phyloP scores from a whole-genome alignment of 495 filamentous ascomycete genomes.

The Neurospora cerealis region DNA sequence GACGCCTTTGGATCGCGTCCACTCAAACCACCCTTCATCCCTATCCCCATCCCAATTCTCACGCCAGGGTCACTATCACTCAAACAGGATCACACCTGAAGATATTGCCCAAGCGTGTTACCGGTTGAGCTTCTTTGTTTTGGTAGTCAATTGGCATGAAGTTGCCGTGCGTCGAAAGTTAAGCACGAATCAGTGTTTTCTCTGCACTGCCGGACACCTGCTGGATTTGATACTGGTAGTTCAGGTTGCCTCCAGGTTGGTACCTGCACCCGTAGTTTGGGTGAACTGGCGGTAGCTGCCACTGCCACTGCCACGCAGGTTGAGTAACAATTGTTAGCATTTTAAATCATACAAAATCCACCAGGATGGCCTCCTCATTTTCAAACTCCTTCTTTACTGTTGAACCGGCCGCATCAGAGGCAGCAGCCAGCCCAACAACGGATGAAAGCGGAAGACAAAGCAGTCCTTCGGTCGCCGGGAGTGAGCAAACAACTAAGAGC shows the following conservation, averaged over 20 bases:
- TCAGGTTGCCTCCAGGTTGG: background rate
- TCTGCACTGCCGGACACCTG: background rate
- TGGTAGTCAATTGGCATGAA: background rate
- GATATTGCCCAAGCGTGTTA: background rate
- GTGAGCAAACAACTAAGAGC: background rate
- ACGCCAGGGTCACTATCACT: background rate
- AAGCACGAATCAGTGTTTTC: background rate
- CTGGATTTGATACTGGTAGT: background rate
- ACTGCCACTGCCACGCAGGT: background rate
- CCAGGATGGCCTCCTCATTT: conserved; percentile 19
- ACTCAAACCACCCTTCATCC: background rate
- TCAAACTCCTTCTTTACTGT: conserved; percentile 18
- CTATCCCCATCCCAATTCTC: background rate
- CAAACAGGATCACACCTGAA: background rate
- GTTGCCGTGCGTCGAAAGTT: background rate
- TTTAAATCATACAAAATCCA: background rate
- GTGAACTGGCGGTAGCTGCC: background rate
- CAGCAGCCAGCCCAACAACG: conserved; percentile 1
- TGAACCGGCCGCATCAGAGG: background rate
- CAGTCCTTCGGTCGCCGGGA: background rate
- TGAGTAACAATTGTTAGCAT: background rate
- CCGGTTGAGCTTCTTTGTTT: background rate
- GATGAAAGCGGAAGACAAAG: background rate
- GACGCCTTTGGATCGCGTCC: background rate
- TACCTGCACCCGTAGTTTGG: background rate